Percentiles rank a stretch among this genome's conserved stretches.
Conservation (phyloP, 768 basidiomycete species). For the Lentinula lateritia region DNA sequence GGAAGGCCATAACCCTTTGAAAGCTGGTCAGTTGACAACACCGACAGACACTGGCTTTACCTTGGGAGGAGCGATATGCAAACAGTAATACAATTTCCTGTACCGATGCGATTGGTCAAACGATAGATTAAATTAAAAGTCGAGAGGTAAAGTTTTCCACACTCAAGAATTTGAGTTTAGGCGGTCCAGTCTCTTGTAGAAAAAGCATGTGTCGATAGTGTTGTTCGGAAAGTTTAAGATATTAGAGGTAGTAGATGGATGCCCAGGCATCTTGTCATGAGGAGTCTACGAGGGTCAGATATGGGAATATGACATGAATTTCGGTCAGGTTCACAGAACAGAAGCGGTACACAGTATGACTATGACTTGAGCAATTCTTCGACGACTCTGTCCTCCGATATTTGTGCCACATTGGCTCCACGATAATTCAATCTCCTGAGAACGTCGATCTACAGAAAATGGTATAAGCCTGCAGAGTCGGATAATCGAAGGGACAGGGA, state of each 20-base stretch:
- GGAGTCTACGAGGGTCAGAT: background rate
- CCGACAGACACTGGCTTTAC: background rate
- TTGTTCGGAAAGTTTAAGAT: no score
- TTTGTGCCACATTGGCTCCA: constrained; percentile 71
- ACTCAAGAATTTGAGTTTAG: no score
- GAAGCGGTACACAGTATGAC: background rate
- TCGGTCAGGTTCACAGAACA: background rate
- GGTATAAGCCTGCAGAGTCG: background rate
- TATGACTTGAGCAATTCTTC: constrained; percentile 73
- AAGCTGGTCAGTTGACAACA: background rate
- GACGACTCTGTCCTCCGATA: constrained; percentile 77
- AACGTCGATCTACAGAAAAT: constrained; percentile 66
- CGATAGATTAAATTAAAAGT: no score
- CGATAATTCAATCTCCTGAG: constrained; percentile 85
- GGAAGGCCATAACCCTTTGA: background rate
- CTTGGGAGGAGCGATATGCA: no score
- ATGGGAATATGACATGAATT: background rate
- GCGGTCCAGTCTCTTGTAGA: no score
- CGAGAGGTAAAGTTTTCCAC: no score
- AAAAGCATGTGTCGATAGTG: no score
- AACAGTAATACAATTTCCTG: no score
- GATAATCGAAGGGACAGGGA: background rate
- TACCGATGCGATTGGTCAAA: no score
- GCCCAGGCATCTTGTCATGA: background rate
- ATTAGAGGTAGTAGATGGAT: background rate